Percentiles rank a stretch among this genome's conserved stretches.
These are phyloP conservation scores for Trypanosoma avium DNA, from an alignment of 208 protist species.

Conservation along the genomic window DNA sequence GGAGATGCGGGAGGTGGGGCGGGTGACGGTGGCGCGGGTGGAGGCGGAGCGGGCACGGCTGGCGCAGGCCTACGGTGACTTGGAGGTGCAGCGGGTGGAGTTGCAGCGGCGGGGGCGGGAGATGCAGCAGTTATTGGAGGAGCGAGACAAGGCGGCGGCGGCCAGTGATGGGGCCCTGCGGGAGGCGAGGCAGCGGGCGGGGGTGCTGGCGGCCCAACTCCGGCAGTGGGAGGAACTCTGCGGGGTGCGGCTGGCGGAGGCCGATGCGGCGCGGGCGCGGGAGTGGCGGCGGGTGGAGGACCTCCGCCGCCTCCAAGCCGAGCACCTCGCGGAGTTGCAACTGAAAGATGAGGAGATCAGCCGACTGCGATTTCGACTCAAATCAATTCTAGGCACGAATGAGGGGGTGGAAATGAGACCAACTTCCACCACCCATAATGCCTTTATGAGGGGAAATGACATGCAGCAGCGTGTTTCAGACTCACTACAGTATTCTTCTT, in stretches of 20 bases:
- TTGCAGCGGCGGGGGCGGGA: constrained; percentile 61
- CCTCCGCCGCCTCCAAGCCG: constrained; percentile 62
- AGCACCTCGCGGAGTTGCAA: constrained; percentile 73
- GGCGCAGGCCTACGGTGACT: constrained; percentile 48
- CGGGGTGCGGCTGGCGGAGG: constrained; percentile 63
- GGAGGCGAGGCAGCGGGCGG: constrained; percentile 46
- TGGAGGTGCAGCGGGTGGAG: constrained; percentile 62
- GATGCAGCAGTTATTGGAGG: constrained; percentile 27
- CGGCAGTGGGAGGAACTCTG: constrained; percentile 81
- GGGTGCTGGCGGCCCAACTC: constrained; percentile 44
- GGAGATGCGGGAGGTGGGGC: constrained; percentile 63
- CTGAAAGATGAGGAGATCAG: constrained; percentile 79
- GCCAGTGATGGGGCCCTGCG: too few relatives aligned
- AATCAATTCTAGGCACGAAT: constrained; percentile 9
- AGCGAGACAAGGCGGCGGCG: constrained; percentile 10
- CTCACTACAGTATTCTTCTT: background rate
- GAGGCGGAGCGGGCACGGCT: constrained; percentile 75
- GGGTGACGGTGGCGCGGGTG: constrained; percentile 40
- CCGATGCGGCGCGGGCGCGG: constrained; percentile 60
- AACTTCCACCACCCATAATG: background rate
- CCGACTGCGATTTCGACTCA: constrained; percentile 69
- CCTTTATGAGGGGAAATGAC: background rate
- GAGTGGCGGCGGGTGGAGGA: constrained; percentile 71
- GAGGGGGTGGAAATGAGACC: background rate
- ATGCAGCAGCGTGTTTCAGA: background rate